Conservation (phyloP, 352 stramenopile genomes). For the Achlya hypogyna region DNA sequence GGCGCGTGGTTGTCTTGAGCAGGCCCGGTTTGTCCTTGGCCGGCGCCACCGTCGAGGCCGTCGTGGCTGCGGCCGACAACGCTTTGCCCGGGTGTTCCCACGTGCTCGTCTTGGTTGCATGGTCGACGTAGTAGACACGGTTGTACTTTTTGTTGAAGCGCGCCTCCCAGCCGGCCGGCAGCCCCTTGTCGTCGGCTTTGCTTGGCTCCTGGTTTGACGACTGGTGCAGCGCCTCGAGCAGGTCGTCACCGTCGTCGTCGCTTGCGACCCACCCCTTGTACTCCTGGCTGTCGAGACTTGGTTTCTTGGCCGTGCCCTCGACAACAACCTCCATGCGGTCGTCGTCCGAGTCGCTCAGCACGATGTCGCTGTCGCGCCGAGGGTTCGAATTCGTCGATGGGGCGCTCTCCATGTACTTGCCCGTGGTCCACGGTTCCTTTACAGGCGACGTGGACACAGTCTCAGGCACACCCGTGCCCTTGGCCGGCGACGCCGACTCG, state of each 20-base stretch:
- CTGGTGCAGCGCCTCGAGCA: conserved; percentile 15
- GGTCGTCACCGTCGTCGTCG: conserved; percentile 24
- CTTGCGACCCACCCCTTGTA: conserved; percentile 23
- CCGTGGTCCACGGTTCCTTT: neutral
- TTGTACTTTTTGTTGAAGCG: conserved; percentile 22
- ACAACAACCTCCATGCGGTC: conserved; percentile 1
- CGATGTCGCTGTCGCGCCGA: neutral
- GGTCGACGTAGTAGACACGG: conserved; percentile 22
- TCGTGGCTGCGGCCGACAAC: conserved; percentile 26
- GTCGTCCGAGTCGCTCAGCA: neutral
- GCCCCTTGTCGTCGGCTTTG: neutral
- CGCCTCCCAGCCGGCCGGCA: conserved; percentile 19
- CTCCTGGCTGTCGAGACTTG: conserved; percentile 2
- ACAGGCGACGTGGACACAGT: neutral
- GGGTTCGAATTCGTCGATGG: neutral
- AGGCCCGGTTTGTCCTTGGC: neutral
- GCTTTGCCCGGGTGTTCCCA: conserved; percentile 13
- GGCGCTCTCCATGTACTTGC: neutral
- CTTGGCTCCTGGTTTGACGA: conserved; percentile 16
- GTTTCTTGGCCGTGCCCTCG: neutral
- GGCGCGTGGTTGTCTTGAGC: neutral
- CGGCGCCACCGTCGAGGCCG: conserved; percentile 9
- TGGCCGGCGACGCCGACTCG: neutral
- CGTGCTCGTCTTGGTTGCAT: conserved; percentile 19
- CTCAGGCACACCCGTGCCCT: neutral